phyloP scores from a whole-genome alignment of 2,329 filamentous ascomycete species.

The Orbilia javanica region DNA sequence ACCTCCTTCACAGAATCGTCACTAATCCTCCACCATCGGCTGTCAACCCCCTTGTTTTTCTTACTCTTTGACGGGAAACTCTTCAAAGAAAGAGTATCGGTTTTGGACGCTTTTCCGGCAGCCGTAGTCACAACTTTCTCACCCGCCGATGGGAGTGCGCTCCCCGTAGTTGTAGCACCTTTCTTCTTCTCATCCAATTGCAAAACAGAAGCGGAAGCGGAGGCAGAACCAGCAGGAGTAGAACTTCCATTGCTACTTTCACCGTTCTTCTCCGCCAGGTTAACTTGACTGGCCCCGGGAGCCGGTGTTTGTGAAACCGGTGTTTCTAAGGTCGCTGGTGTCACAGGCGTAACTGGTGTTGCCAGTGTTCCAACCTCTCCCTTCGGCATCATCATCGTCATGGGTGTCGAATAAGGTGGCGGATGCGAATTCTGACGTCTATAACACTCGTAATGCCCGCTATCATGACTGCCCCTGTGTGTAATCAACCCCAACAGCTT shows the following conservation, averaged over 20 bases:
- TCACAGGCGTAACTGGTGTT: conserved; percentile 61
- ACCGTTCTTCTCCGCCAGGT: neutral
- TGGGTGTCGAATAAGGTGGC: conserved; percentile 82
- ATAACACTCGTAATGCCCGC: conserved; percentile 97
- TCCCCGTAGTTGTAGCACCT: neutral
- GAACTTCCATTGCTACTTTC: conserved; percentile 3
- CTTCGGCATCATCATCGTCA: conserved; percentile 68
- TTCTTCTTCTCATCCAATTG: conserved; percentile 14
- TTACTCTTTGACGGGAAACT: conserved; percentile 44
- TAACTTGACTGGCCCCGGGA: neutral
- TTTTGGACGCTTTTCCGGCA: conserved; percentile 14
- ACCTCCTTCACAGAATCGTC: conserved; percentile 97
- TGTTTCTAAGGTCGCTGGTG: neutral
- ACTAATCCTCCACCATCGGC: conserved; percentile 96
- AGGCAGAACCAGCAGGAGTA: conserved; percentile 2
- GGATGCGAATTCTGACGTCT: conserved; percentile 80
- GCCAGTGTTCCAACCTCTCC: neutral
- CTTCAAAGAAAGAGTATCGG: conserved; percentile 39
- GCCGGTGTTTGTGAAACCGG: conserved; percentile 4
- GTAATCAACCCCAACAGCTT: conserved; percentile 88
- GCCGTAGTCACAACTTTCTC: conserved; percentile 14
- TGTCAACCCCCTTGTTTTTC: conserved; percentile 72
- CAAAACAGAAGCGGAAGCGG: neutral
- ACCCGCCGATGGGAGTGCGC: neutral
- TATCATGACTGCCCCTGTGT: conserved; percentile 95